Evolutionary conservation across 106 monocot species (phyloP), one percentile per base, ranked within the genome.

Genomic region (Apostasia shenzhenica): DNA sequence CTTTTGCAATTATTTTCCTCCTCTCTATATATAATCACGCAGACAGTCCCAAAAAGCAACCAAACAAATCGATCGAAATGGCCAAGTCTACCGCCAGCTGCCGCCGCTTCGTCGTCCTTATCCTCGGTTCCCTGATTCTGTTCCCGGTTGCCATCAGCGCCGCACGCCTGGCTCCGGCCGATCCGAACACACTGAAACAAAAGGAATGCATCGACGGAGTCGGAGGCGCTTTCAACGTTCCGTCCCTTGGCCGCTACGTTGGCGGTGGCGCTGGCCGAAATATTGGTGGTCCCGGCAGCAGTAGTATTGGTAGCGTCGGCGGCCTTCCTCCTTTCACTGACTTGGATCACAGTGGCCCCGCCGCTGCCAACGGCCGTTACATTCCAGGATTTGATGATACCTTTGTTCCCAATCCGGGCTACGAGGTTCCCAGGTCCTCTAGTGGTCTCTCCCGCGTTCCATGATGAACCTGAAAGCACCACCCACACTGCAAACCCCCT

Each of bases 381-480:
- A 63, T 73, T 39, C 73, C 73, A 6, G 73, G 73, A 13, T 44
- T 43, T 8, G 73, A 73, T 26, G 73, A 73, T 7, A 62, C 64
- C 7, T 73, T 73, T 45, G 63, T 73, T 6, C 73, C 73, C 2
- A 73, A 73, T 41, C 73, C 73, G 1, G 73, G 73, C 14, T 73
- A 63, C 48, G 73, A 73, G 7, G 48, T 73, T 14, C 73, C 73
- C 9, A 72, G 45, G 10, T 63, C 62, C 5, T 63, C 62, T 9
- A 45, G 45, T 8, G 60, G 41, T 8, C 1, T 41, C 14, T 11
- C 61, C 7, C 26, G 26, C 26, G 10, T 10, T 61, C 61, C 61
- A 2, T 61, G 61, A 61, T 42, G 50, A 50, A 5, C 6, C 50
- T 8, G 8, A 5, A 50, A 50, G 4, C 50, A 50, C 50, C 4